phyloP scores from a whole-genome alignment of 139 green algal genomes.

The Chlamydomonas sphaeroides region DNA sequence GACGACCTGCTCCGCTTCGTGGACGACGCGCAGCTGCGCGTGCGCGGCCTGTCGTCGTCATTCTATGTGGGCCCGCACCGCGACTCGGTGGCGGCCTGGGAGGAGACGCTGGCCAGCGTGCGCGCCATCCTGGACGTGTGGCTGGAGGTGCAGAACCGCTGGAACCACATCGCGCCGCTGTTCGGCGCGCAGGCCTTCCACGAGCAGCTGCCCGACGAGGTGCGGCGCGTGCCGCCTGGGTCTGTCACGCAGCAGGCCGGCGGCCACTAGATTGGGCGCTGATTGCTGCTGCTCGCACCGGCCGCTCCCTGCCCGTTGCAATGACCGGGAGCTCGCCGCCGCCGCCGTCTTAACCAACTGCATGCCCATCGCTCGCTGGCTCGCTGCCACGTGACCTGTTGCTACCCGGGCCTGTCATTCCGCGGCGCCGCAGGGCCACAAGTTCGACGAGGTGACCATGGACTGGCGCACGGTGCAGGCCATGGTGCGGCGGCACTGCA shows the following conservation, averaged over 20 bases:
- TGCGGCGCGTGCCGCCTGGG: too few relatives aligned
- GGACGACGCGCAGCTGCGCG: slow-evolving; percentile 53
- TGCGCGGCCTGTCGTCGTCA: slow-evolving; percentile 38
- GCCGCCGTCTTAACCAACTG: too few relatives aligned
- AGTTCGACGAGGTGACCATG: slow-evolving; percentile 45
- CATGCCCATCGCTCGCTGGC: too few relatives aligned
- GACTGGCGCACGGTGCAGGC: slow-evolving; percentile 31
- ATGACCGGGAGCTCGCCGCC: background rate
- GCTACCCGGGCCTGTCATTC: background rate
- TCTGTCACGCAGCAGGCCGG: too few relatives aligned
- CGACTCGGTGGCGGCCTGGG: slow-evolving; percentile 39
- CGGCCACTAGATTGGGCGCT: too few relatives aligned
- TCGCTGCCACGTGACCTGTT: too few relatives aligned
- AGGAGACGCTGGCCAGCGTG: slow-evolving; percentile 55
- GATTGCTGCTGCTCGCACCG: too few relatives aligned
- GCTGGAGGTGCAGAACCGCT: slow-evolving; percentile 58
- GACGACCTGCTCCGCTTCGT: slow-evolving; percentile 52
- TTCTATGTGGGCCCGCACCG: slow-evolving; percentile 53
- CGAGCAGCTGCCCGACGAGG: slow-evolving; percentile 55
- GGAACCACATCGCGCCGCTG: slow-evolving; percentile 55
- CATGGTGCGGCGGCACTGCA: slow-evolving; percentile 17
- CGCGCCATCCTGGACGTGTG: slow-evolving; percentile 51
- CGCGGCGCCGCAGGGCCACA: background rate
- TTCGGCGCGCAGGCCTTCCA: slow-evolving; percentile 51
- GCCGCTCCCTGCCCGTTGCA: too few relatives aligned